These are phyloP conservation scores for Globisporangium okanoganense DNA, from an alignment of 352 stramenopile genomes.

Conservation along the genomic window DNA sequence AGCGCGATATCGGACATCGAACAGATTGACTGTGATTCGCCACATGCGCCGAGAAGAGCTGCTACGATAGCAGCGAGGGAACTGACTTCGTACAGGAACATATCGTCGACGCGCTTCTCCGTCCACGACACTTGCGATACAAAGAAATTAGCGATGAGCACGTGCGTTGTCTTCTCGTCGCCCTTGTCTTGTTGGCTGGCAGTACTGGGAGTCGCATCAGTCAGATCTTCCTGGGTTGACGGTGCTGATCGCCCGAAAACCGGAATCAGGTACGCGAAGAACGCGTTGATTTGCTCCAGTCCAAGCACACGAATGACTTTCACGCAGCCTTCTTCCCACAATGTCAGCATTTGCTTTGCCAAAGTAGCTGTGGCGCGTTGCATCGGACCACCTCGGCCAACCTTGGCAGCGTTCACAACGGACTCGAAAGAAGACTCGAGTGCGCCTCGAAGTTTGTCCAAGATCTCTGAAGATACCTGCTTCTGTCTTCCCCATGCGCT, in stretches of 20 bases:
- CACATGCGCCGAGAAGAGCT: conserved; percentile 1
- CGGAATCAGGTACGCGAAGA: conserved; percentile 15
- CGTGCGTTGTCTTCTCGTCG: neutral
- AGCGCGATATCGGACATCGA: neutral
- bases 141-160: neutral
- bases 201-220: conserved; percentile 1
- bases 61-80: conserved; percentile 9
- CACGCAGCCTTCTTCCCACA: conserved; percentile 10
- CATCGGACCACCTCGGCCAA: neutral
- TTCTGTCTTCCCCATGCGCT: neutral
- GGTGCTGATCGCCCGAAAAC: neutral
- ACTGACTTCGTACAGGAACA: conserved; percentile 3
- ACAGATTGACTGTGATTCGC: neutral
- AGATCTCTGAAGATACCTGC: neutral
- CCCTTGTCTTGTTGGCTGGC: neutral
- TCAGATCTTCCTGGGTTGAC: neutral
- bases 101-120: neutral
- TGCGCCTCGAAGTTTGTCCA: conserved; percentile 3
- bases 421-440: neutral
- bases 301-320: conserved; percentile 7
- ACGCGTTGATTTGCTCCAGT: neutral
- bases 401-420: neutral
- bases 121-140: conserved; percentile 8
- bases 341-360: neutral
- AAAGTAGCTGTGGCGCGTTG: neutral